Evolutionary conservation across 192 early-diverging fungal genomes (phyloP).

Genomic region (Rhizophagus prolifer): DNA sequence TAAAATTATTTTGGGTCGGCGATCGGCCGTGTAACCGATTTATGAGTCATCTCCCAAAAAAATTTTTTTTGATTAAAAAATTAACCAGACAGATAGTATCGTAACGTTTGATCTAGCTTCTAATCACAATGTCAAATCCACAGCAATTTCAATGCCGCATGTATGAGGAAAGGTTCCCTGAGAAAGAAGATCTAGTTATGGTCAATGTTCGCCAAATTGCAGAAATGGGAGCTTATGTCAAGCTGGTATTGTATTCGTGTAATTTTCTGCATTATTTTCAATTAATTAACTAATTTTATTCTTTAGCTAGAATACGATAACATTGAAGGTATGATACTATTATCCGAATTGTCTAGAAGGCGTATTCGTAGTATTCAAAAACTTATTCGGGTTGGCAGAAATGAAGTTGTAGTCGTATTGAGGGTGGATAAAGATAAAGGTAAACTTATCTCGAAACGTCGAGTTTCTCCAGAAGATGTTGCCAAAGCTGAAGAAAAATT

Average conservation of each 20-base stretch:
- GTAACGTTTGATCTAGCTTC: neutral
- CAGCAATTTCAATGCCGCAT: conserved; percentile 75
- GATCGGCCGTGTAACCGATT: no score
- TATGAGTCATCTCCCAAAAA: no score
- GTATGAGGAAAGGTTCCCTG: conserved; percentile 92
- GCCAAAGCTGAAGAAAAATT: conserved; percentile 89
- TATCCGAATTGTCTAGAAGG: conserved; percentile 88
- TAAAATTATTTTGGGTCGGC: no score
- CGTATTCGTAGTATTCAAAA: conserved; percentile 98
- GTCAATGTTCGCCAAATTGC: conserved; percentile 94
- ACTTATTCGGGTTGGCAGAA: conserved; percentile 87
- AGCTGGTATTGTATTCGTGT: conserved; percentile 52
- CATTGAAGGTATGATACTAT: conserved; percentile 96
- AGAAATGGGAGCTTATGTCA: conserved; percentile 95
- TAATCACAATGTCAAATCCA: conserved; percentile 25
- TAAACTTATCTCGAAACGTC: conserved; percentile 77
- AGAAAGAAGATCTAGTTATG: conserved; percentile 95
- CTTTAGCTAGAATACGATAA: conserved; percentile 86
- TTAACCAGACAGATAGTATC: no score
- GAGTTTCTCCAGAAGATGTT: conserved; percentile 86
- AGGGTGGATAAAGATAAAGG: conserved; percentile 97
- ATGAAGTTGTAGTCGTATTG: conserved; percentile 91
- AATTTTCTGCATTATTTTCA: neutral
- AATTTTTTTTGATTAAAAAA: no score
- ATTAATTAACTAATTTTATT: neutral